Percentiles rank a stretch among this genome's conserved stretches.
phyloP scores from a whole-genome alignment of 768 basidiomycete genomes.

The Hygrophorus pudorinus region DNA sequence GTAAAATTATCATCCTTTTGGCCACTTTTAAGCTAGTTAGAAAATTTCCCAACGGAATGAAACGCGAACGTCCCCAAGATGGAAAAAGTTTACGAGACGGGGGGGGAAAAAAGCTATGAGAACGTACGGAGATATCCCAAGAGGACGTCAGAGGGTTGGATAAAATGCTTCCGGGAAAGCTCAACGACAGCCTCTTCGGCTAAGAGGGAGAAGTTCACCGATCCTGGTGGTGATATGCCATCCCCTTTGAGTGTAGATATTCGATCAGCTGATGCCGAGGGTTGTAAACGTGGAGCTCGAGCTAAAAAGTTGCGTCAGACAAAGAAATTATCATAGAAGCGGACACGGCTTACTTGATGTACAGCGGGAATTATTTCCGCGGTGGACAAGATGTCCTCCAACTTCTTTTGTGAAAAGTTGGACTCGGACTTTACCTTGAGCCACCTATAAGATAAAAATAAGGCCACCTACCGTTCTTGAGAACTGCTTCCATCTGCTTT shows the following conservation, averaged over 20 bases:
- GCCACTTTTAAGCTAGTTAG: constrained; percentile 30
- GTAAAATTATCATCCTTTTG: constrained; percentile 55
- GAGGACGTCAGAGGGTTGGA: constrained; percentile 48
- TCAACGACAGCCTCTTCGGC: constrained; percentile 47
- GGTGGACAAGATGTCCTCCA: constrained; percentile 60
- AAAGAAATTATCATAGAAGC: not conserved
- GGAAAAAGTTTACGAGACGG: constrained; percentile 1
- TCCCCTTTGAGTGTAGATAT: constrained; percentile 55
- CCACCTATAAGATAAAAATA: not conserved
- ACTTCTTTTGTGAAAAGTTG: constrained; percentile 59
- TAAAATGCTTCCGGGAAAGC: constrained; percentile 48
- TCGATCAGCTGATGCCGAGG: constrained; percentile 59
- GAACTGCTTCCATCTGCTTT: constrained; percentile 72
- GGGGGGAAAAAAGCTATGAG: not conserved
- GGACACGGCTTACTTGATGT: constrained; percentile 42
- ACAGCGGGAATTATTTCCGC: constrained; percentile 64
- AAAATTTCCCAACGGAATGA: not conserved
- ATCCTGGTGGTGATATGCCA: constrained; percentile 75
- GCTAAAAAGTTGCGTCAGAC: constrained; percentile 23
- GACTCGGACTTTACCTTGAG: constrained; percentile 56
- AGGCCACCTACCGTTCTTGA: constrained; percentile 40
- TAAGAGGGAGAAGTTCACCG: constrained; percentile 55
- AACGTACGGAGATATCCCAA: constrained; percentile 52
- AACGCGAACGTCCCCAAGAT: not conserved
- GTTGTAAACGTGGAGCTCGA: constrained; percentile 68